A percentile compares a stretch with the other conserved stretches of the same genome.
These are phyloP conservation scores for Crithidia thermophila DNA, from an alignment of 208 protist species.

Conservation along the genomic window DNA sequence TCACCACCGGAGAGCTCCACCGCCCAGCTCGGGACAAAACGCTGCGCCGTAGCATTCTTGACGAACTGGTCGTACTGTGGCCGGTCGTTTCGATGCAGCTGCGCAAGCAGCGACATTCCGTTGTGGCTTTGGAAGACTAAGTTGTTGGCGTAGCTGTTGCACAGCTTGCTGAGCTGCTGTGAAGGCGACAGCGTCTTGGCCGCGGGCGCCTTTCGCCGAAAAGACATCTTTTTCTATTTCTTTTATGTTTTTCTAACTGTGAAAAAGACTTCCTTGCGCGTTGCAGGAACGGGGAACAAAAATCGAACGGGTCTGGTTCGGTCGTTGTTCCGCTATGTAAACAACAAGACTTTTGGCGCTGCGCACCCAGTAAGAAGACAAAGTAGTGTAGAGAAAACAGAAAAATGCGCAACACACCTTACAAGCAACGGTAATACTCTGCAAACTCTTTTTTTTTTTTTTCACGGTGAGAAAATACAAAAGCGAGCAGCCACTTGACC, in stretches of 20 bases:
- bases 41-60: conserved; percentile 56
- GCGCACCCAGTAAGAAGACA: too few species aligned
- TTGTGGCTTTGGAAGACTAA: conserved; percentile 88
- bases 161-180: conserved; percentile 67
- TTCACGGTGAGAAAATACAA: too few species aligned
- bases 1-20: conserved; percentile 28
- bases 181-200: conserved; percentile 42
- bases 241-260: not conserved
- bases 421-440: conserved; percentile 1
- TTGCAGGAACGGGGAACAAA: conserved; percentile 1
- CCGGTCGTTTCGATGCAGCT: conserved; percentile 57
- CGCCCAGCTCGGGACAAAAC: conserved; percentile 57
- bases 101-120: conserved; percentile 59
- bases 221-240: conserved; percentile 51
- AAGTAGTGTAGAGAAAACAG: not conserved
- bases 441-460: too few species aligned
- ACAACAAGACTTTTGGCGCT: too few species aligned
- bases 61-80: conserved; percentile 56
- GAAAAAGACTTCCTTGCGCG: not conserved
- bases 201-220: conserved; percentile 61
- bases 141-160: conserved; percentile 47
- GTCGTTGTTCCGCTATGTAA: not conserved
- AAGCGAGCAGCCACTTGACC: too few species aligned
- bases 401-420: not conserved
- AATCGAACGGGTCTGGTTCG: not conserved